Base-by-base conservation (phyloP, 257 asterid species). In the Scutellaria baicalensis region DNA sequence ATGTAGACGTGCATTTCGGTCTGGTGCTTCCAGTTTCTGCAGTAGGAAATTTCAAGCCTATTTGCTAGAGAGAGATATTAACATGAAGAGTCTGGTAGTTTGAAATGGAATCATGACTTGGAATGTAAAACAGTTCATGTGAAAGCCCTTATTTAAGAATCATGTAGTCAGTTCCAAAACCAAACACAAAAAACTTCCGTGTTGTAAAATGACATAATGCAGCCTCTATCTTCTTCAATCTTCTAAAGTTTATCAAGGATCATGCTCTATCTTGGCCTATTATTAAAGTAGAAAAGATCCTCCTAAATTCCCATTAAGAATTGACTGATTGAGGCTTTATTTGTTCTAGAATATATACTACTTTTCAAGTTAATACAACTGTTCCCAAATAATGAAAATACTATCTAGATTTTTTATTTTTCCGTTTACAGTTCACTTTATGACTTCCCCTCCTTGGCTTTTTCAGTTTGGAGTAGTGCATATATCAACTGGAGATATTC, bases 381-480 rank as follows among this genome's bases (percentile, higher is more conserved):
- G 43, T 66, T 9, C 18, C 39, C 40, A 38, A 36, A 38, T 49
- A 23, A 44, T 49, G 69, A 36, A 10, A 21, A 51, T 36, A 43
- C 21, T 20, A n/a, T 63, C 12, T 23, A 50, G 59, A 43, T 35
- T 14, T 23, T 33, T 52, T 50, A n/a, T n/a, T 54, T 20, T 1
- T 21, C 14, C 33, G 2, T 43, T n/a, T 38, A 16, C 56, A 21
- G 56, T 59, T 54, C 59, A 49, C 59, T 55, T 27, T 47, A 20
- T 61, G 59, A 58, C 31, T 27, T 5, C 27, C 60, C 62, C 70
- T 56, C 68, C 36, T 71, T 66, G 71, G 54, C 42, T 80, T 68
- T 69, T 81, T 73, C 92, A 93, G 98, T 90, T 86, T 81, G 97
- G 97, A 43, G 70, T 93, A 78, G 97, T 93, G 64, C 97, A 93